Conservation (phyloP, 225 moss, liverwort and hornwort species). For the Marchantia paleacea region DNA sequence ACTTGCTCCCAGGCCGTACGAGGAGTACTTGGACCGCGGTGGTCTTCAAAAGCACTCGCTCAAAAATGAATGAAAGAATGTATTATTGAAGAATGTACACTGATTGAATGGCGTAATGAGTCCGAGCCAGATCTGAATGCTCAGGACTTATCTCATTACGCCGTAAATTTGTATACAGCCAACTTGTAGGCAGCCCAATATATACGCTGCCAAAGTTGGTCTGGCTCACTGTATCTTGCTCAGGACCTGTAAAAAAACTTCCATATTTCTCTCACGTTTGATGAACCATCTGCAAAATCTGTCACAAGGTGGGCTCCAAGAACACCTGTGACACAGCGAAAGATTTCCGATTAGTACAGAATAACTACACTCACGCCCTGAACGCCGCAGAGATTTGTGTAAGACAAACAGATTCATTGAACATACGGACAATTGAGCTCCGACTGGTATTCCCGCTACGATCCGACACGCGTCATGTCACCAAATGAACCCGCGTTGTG, state of each 20-base stretch:
- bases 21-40: not conserved
- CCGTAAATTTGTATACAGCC: slow-evolving; percentile 18
- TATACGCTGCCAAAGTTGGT: slow-evolving; percentile 3
- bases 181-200: slow-evolving; percentile 3
- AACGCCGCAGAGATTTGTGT: too few species aligned
- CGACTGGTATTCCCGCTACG: not conserved
- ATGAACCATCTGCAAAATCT: slow-evolving; percentile 83
- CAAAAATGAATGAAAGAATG: slow-evolving; percentile 27
- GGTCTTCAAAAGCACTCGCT: slow-evolving; percentile 2
- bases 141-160: slow-evolving; percentile 2
- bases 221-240: not conserved
- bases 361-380: too few species aligned
- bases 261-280: slow-evolving; percentile 89
- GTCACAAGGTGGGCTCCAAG: slow-evolving; percentile 83
- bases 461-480: not conserved
- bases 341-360: not conserved
- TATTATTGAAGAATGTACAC: slow-evolving; percentile 25
- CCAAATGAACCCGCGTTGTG: not conserved
- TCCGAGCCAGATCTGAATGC: not conserved
- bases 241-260: slow-evolving; percentile 72
- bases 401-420: too few species aligned
- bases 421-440: too few species aligned
- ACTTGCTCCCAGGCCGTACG: not conserved
- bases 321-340: slow-evolving; percentile 44
- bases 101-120: slow-evolving; percentile 7